phyloP scores from a whole-genome alignment of 306 rosid species.

The Chamaecrista fasciculata region DNA sequence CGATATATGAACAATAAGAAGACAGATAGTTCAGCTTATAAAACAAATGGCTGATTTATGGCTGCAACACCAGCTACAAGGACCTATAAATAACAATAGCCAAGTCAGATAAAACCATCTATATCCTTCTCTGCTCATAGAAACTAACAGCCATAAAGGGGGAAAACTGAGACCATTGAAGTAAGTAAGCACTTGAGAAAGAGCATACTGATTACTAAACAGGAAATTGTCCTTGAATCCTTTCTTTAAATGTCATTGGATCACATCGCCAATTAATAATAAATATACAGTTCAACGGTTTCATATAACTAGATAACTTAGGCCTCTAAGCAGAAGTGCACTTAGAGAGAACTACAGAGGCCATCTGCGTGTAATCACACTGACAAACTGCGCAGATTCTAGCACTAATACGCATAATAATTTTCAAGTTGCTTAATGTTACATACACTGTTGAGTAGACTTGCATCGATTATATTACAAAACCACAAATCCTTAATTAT shows the following conservation, averaged over 20 bases:
- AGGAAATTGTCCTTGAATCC: neutral
- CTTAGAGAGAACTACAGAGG: neutral
- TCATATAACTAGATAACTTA: neutral
- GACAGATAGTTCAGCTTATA: constrained; percentile 26
- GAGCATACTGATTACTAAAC: too few relatives aligned
- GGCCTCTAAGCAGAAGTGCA: neutral
- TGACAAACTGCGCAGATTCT: neutral
- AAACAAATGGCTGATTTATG: constrained; percentile 22
- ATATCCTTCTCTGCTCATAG: neutral
- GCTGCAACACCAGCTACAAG: constrained; percentile 31
- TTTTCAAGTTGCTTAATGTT: neutral
- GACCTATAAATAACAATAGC: constrained; percentile 9
- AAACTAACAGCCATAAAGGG: neutral
- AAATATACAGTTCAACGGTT: neutral
- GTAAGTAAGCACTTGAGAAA: neutral
- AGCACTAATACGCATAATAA: neutral
- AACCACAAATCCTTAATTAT: constrained; percentile 2
- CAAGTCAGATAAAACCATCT: neutral
- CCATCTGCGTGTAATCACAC: neutral
- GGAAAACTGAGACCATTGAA: neutral
- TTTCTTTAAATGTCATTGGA: neutral
- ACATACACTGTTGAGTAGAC: neutral
- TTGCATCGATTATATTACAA: neutral
- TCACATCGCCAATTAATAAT: neutral
- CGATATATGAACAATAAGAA: constrained; percentile 10